A percentile compares a stretch with the other conserved stretches of the same genome.
These are phyloP conservation scores for Polyporus tsugae DNA, from an alignment of 1,284 basidiomycete species.

Conservation along the genomic window DNA sequence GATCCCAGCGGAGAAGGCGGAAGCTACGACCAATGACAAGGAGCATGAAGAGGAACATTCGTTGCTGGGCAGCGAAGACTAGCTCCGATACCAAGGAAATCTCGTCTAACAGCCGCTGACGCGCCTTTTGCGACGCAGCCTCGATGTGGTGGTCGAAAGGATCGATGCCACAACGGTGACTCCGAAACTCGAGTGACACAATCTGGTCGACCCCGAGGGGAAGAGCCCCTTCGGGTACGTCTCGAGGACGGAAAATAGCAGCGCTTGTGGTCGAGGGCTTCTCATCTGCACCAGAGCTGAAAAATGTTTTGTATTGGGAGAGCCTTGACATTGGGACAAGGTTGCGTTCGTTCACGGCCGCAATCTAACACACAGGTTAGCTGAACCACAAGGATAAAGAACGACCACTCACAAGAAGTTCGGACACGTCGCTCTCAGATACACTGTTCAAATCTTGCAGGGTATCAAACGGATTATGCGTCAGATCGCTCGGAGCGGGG, in stretches of 20 bases:
- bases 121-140: background rate
- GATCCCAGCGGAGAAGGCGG: conserved; percentile 19
- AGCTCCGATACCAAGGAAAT: background rate
- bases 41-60: conserved; percentile 16
- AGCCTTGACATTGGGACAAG: background rate
- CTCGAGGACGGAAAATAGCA: background rate
- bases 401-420: background rate
- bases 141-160: background rate
- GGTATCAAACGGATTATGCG: background rate
- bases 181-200: background rate
- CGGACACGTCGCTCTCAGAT: background rate
- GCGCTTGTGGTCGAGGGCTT: background rate
- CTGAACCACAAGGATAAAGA: background rate
- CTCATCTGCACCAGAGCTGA: background rate
- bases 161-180: background rate
- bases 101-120: background rate
- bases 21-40: conserved; percentile 10
- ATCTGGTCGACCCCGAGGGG: background rate
- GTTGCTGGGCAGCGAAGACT: conserved; percentile 13
- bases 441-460: background rate
- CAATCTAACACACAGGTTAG: background rate
- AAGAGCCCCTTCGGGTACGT: background rate
- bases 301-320: background rate
- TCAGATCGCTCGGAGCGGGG: background rate
- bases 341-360: background rate